Evolutionary conservation across 306 rosid genomes (phyloP), one percentile per base, ranked within the genome.

Genomic region (Castanospermum australe): DNA sequence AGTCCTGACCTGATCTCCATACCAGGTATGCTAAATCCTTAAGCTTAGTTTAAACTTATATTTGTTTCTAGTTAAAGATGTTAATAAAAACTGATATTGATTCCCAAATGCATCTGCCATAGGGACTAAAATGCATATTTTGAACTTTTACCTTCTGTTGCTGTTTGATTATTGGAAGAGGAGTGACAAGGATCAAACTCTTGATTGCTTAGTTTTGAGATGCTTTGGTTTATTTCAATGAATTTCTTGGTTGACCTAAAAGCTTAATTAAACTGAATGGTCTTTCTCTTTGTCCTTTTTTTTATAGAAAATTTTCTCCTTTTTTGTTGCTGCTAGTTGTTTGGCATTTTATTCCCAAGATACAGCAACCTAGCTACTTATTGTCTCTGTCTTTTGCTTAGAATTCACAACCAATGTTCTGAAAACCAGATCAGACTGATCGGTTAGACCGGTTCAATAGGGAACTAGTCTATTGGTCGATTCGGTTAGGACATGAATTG

Each of bases 1-100:
- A 96, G 99, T 90, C 99, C 99, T 76, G 99, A 96, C 87, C 89
- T 96, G 77, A 96, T 96, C 87, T 91, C 99, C 44, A 90, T 96
- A 82, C 94, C 92, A 8, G 99, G 99, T 96, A 91, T 20, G 67
- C 83, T 78, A 67, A 56, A 81, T 73, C 67, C 55, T 36, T 20
- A 8, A 61, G 73, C 50, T 71, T 82, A n/a, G 18, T 36, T 35
- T 25, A 48, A 52, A 67, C n/a, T 18, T 11, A 50, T 68, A 4
- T 18, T 14, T 55, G 4, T 59, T 81, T 77, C 38, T 22, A 8
- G 22, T 67, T 60, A 17, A 59, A 64, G 32, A 36, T 54, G 30
- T 67, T 50, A 4, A 75, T 38, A 70, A 76, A 59, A 36, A 28
- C 35, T 18, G 42, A 33, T 60, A 61, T 51, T 79, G 55, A 62